Conservation (phyloP, 2,329 filamentous ascomycete genomes). For the Aspergillus thermomutatus region DNA sequence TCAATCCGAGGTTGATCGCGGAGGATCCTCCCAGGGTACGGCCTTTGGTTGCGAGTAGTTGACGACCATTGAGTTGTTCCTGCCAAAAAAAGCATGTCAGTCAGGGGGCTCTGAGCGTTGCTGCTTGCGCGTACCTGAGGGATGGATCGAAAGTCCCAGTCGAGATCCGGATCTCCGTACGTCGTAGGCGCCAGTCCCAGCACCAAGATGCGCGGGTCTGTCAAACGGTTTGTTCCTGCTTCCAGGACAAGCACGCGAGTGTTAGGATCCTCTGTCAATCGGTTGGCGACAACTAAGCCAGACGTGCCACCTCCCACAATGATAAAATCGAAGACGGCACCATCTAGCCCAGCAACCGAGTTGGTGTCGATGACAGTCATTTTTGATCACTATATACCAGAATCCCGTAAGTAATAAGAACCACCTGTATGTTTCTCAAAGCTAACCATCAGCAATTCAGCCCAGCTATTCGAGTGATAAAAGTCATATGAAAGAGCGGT, state of each 20-base stretch:
- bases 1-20: conserved; percentile 40
- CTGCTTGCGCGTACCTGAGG: conserved; percentile 4
- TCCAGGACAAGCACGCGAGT: conserved; percentile 22
- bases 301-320: conserved; percentile 27
- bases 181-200: conserved; percentile 9
- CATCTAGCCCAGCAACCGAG: not conserved
- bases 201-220: conserved; percentile 12
- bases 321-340: conserved; percentile 19
- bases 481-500: too few relatives aligned
- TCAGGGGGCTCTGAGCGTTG: not conserved
- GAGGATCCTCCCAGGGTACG: conserved; percentile 49
- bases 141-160: conserved; percentile 13
- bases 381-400: too few relatives aligned
- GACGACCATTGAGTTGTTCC: conserved; percentile 34
- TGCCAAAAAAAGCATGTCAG: not conserved
- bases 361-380: too few relatives aligned
- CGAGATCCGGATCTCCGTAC: conserved; percentile 14
- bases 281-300: conserved; percentile 25
- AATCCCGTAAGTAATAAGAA: too few relatives aligned
- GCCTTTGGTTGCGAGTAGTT: conserved; percentile 42
- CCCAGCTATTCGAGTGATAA: too few relatives aligned
- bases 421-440: too few relatives aligned
- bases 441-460: too few relatives aligned
- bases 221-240: conserved; percentile 16
- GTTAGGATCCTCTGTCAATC: conserved; percentile 23